Evolutionary conservation across 2,329 filamentous ascomycete species (phyloP).

Genomic region (Mycocentrospora acerina): DNA sequence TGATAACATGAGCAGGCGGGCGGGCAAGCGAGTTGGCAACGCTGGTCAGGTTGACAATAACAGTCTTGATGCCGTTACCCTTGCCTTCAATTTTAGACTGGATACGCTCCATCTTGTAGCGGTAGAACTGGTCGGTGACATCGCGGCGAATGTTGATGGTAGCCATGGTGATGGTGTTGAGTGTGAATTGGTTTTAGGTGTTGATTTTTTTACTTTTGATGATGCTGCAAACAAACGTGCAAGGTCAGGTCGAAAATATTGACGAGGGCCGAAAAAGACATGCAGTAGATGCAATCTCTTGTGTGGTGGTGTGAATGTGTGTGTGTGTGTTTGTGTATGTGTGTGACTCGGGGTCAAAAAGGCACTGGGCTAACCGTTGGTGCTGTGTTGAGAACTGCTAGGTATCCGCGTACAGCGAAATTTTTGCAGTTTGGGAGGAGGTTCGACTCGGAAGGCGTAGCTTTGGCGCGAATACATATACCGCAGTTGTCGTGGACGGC

Average conservation of each 20-base stretch:
- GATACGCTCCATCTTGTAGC: constrained; percentile 99
- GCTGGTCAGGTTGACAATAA: constrained; percentile 94
- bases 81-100: constrained; percentile 99
- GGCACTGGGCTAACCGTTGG: constrained; percentile 77
- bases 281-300: constrained; percentile 51
- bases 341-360: constrained; percentile 40
- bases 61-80: constrained; percentile 98
- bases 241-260: constrained; percentile 41
- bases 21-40: constrained; percentile 90
- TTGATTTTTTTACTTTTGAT: constrained; percentile 29
- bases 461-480: constrained; percentile 99
- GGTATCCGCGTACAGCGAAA: constrained; percentile 95
- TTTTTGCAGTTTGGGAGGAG: constrained; percentile 92
- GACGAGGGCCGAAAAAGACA: constrained; percentile 64
- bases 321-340: constrained; percentile 35
- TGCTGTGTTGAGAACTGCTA: constrained; percentile 85
- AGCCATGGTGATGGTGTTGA: constrained; percentile 73
- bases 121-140: constrained; percentile 98
- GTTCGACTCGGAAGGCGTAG: constrained; percentile 91
- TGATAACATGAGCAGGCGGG: constrained; percentile 93
- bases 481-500: constrained; percentile 53
- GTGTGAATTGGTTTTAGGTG: constrained; percentile 28
- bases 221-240: constrained; percentile 30
- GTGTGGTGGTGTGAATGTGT: constrained; percentile 12
- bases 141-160: constrained; percentile 96